Evolutionary conservation across 2,329 filamentous ascomycete species (phyloP), one percentile per base, ranked within the genome.

Genomic region (Fusarium keratoplasticum): DNA sequence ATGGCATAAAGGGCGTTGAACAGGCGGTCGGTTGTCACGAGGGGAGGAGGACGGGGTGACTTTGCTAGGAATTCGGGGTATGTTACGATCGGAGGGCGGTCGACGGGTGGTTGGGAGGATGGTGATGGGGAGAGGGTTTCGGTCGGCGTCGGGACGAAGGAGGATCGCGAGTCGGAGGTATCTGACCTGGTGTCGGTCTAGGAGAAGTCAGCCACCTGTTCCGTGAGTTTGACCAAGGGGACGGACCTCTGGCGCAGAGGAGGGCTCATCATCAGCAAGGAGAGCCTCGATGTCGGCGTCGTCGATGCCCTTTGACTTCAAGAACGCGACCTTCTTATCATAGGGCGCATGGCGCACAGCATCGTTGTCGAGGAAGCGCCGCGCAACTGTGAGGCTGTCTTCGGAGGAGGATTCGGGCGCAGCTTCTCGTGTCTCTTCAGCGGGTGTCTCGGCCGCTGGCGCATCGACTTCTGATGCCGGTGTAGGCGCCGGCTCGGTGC

Each of bases 311-410:
- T 98, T 98, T 60, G 89, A 90, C 78, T 91, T 88, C 2, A 98
- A 84, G 76, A 98, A 98, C 9, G 89, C 88, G 22, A 89, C 86
- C 84, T 97, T 97, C 82, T 91, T 92, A 65, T 94, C 92, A 52
- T 87, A 87, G 0, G 92, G 87, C 36, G 92, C 90, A 81, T 92
- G 85, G 67, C 89, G 90, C 66, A 98, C 93, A 22, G 88, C 86
- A 9, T 93, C 90, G 69, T 97, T 92, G 60, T 93, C 86, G 5
- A 98, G 88, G 79, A 98, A 98, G 62, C 87, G 89, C 50, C 89
- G 87, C 31, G 95, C 95, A 79, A 95, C 90, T 18, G 94, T 90
- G 38, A 86, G 76, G 36, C 78, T 76, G 58, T 81, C 77, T 44
- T 20, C 55, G 3, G 64, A 36, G 6, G 50, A 4, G 27, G 50